phyloP scores from a whole-genome alignment of 139 green algal genomes.

The Tetradesmus obliquus region DNA sequence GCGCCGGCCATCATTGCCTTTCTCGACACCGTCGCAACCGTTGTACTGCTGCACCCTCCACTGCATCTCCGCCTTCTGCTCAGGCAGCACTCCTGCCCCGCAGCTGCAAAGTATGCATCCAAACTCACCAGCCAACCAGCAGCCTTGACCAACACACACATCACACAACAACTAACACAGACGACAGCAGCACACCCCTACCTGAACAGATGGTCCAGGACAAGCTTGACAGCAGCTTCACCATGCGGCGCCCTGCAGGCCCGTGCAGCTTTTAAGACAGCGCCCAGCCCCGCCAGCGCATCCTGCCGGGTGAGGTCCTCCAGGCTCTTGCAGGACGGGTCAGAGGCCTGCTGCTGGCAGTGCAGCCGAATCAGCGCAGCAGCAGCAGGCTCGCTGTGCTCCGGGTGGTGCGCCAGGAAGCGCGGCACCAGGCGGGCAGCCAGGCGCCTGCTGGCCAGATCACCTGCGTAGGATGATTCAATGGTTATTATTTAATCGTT shows the following conservation, averaged over 20 bases:
- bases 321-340: not conserved
- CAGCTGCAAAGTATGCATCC: not conserved
- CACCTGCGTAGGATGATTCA: not conserved
- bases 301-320: conserved; percentile 46
- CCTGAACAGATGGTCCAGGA: conserved; percentile 54
- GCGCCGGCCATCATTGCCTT: not conserved
- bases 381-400: conserved; percentile 47
- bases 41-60: not conserved
- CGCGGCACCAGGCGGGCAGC: conserved; percentile 63
- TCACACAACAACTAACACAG: not conserved
- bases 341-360: not conserved
- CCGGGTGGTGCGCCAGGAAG: conserved; percentile 59
- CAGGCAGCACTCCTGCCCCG: not conserved
- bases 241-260: not conserved
- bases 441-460: conserved; percentile 50
- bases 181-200: not conserved
- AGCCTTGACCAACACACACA: not conserved
- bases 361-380: conserved; percentile 49
- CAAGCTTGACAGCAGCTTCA: conserved; percentile 41
- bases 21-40: not conserved
- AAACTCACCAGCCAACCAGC: not conserved
- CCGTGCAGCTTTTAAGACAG: conserved; percentile 50
- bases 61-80: not conserved
- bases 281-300: conserved; percentile 54
- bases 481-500: not conserved